Evolutionary conservation across 345 rosid species (phyloP).

Genomic region (Brassica carinata): DNA sequence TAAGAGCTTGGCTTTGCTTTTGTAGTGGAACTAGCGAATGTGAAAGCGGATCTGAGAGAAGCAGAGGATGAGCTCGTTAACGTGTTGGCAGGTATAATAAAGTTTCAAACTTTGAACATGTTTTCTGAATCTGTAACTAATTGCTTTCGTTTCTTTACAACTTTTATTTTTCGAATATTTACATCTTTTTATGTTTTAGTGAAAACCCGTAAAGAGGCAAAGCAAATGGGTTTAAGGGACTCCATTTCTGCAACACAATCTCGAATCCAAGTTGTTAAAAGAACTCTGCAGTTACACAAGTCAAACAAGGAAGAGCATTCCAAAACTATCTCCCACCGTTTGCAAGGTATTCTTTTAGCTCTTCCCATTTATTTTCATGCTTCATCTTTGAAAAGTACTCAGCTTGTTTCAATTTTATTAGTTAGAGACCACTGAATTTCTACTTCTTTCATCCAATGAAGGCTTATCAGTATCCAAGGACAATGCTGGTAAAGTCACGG

Average conservation of each 20-base stretch:
- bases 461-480: conserved; percentile 53
- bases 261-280: conserved; percentile 61
- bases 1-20: not conserved
- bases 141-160: not conserved
- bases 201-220: conserved; percentile 80
- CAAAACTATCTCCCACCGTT: conserved; percentile 56
- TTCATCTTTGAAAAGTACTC: not conserved
- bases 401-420: conserved; percentile 2
- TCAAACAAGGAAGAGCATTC: conserved; percentile 66
- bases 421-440: conserved; percentile 4
- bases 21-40: conserved; percentile 54
- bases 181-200: conserved; percentile 42
- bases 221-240: conserved; percentile 66
- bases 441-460: conserved; percentile 10
- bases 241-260: conserved; percentile 61
- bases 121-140: not conserved
- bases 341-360: conserved; percentile 50
- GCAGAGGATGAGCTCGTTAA: conserved; percentile 83
- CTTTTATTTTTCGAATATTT: not conserved
- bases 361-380: conserved; percentile 5
- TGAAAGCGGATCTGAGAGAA: conserved; percentile 66
- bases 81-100: conserved; percentile 62
- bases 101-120: conserved; percentile 1
- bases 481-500: conserved; percentile 46
- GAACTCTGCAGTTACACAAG: conserved; percentile 55